Evolutionary conservation across 768 basidiomycete genomes (phyloP).

Genomic region (Boletus pseudo-olivaceus): DNA sequence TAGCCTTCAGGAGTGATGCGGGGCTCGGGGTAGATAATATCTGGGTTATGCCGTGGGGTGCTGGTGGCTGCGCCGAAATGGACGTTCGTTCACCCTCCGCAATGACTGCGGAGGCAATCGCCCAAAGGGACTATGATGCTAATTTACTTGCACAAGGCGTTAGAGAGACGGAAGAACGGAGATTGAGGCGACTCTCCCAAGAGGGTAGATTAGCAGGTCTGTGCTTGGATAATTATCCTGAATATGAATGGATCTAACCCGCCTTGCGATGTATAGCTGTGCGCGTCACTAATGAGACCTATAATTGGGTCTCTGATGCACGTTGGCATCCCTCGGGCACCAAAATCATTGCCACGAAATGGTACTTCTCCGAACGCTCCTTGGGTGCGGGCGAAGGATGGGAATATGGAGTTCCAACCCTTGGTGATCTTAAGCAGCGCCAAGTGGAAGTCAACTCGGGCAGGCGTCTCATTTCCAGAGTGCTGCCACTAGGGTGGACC

Average conservation of each 20-base stretch:
- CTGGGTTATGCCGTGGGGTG: slow-evolving; percentile 61
- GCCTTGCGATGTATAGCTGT: slow-evolving; percentile 27
- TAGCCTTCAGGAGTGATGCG: slow-evolving; percentile 74
- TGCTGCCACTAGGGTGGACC: slow-evolving; percentile 60
- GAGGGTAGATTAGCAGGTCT: slow-evolving; percentile 55
- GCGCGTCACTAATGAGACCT: slow-evolving; percentile 71
- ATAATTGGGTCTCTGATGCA: slow-evolving; percentile 64
- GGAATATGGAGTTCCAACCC: slow-evolving; percentile 53
- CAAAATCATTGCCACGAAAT: slow-evolving; percentile 70
- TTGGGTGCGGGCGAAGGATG: slow-evolving; percentile 73
- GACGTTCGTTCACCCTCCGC: slow-evolving; percentile 40
- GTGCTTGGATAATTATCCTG: neutral
- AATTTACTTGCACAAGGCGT: slow-evolving; percentile 46
- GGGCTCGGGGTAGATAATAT: slow-evolving; percentile 72
- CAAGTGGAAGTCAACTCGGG: slow-evolving; percentile 43
- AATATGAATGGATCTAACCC: slow-evolving; percentile 2
- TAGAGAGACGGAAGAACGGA: slow-evolving; percentile 48
- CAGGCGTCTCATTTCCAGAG: slow-evolving; percentile 50
- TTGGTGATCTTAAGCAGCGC: slow-evolving; percentile 4
- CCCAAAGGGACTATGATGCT: slow-evolving; percentile 41
- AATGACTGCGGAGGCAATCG: slow-evolving; percentile 36
- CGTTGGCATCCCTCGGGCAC: slow-evolving; percentile 66
- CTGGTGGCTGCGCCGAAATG: slow-evolving; percentile 56
- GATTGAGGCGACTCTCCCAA: slow-evolving; percentile 44
- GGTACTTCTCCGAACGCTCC: slow-evolving; percentile 65